Evolutionary conservation across 1,139 yeast species (phyloP), one percentile per base, ranked within the genome.

Genomic region (Eremothecium sinecaudum): DNA sequence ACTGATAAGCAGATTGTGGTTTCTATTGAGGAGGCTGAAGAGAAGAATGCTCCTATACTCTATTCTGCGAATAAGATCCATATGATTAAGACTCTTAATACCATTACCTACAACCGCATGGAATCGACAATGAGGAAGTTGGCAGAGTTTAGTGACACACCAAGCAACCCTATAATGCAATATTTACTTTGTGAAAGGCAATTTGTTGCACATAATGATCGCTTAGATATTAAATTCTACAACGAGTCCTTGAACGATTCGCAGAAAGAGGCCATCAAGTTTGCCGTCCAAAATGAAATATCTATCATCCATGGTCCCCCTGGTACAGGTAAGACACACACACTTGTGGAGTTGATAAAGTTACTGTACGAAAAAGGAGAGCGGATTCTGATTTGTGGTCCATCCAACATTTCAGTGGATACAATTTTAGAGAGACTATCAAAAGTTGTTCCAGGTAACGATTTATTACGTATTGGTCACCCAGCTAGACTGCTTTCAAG

Each of bases 401-500:
- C 97, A 0, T 87, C 97, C 0, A 90, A 90, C 53, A 79, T 86
- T n/a, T 77, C 96, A 0, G 95, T 86, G 1, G 97, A 90, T 56
- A 90, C 94, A 0, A 81, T 90, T 19, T 59, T 86, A 33, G 97
- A 87, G 53, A 64, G 96, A 40, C 58, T 87, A 17, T 68, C 76
- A n/a, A 58, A 60, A 10, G 61, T 59, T 4, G 48, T 69, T 17
- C 69, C 73, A 2, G 75, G 71, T 6, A 67, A 67, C 33, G 59
- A 74, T 40, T 59, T 90, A 18, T 64, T 90, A 4, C 67, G 98
- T 52, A 69, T 90, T 26, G 98, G 98, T 0, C 96, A 90, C 53
- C 97, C 97, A 0, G 95, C 96, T 0, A 68, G 97, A 40, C 63
- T 90, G 5, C 56, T 86, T 20, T 71, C 72, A 1, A 53, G 66